Evolutionary conservation across 331 rosid genomes (phyloP).

Genomic region (Phaseolus coccineus): DNA sequence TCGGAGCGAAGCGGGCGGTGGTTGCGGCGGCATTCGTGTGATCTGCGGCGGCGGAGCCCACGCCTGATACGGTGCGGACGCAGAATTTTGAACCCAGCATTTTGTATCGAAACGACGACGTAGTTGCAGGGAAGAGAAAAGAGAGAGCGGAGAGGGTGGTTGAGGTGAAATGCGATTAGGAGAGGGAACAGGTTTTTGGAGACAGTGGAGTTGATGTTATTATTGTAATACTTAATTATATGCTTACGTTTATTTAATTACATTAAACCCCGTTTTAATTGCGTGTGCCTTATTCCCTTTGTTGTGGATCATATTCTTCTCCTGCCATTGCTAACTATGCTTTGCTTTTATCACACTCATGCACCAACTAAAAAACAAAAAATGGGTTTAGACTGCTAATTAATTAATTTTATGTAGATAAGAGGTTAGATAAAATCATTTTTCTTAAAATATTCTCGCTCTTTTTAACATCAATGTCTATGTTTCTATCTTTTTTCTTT

Average conservation of each 20-base stretch:
- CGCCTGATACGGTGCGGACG: conserved; percentile 48
- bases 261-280: neutral
- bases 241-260: neutral
- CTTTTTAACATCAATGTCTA: neutral
- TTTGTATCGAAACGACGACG: conserved; percentile 23
- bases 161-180: conserved; percentile 11
- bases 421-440: neutral
- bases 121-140: neutral
- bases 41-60: conserved; percentile 52
- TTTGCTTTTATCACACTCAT: conserved; percentile 13
- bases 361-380: neutral
- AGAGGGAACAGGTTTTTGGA: neutral
- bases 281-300: neutral
- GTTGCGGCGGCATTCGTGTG: conserved; percentile 48
- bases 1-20: conserved; percentile 42
- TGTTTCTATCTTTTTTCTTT: neutral
- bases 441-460: neutral
- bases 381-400: no score
- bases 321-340: neutral
- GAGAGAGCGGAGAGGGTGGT: conserved; percentile 17
- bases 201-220: neutral
- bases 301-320: neutral
- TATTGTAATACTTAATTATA: neutral
- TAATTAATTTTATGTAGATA: neutral
- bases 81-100: conserved; percentile 64